phyloP scores from a whole-genome alignment of 1,284 basidiomycete species.

The Schizophyllum amplum region DNA sequence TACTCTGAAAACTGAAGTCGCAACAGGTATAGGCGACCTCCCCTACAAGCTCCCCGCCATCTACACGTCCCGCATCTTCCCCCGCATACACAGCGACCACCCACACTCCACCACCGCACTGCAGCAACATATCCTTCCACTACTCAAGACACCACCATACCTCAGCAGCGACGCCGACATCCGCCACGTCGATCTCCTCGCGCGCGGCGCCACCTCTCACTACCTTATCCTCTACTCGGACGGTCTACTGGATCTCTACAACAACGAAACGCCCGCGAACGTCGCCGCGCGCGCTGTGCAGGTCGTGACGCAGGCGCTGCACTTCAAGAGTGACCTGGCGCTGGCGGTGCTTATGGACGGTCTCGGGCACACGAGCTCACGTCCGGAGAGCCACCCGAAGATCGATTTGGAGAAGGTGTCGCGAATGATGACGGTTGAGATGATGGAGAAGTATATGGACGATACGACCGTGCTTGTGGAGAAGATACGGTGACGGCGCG shows the following conservation, averaged over 20 bases:
- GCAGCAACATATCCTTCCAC: conserved; percentile 8
- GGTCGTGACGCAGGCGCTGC: neutral
- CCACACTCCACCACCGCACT: conserved; percentile 9
- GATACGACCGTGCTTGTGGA: conserved; percentile 11
- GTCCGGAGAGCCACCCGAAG: neutral
- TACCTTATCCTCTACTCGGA: conserved; percentile 12
- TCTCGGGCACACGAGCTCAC: neutral
- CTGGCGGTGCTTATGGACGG: neutral
- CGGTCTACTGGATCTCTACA: conserved; percentile 9
- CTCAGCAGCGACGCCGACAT: conserved; percentile 9
- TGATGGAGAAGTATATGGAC: conserved; percentile 13
- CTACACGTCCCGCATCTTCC: conserved; percentile 26
- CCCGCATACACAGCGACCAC: conserved; percentile 20
- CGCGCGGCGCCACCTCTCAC: neutral
- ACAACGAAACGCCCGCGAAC: neutral
- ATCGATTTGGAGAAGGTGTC: conserved; percentile 5
- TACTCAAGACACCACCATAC: conserved; percentile 12
- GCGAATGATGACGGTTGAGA: conserved; percentile 9
- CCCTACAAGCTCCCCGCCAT: conserved; percentile 26
- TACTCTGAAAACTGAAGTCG: neutral
- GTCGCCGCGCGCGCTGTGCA: neutral
- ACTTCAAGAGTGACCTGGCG: neutral
- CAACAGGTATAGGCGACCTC: conserved; percentile 27
- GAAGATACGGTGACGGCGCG: neutral
- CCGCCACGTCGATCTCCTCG: conserved; percentile 6